phyloP scores from a whole-genome alignment of 2,329 filamentous ascomycete genomes.

The Fusarium foetens region DNA sequence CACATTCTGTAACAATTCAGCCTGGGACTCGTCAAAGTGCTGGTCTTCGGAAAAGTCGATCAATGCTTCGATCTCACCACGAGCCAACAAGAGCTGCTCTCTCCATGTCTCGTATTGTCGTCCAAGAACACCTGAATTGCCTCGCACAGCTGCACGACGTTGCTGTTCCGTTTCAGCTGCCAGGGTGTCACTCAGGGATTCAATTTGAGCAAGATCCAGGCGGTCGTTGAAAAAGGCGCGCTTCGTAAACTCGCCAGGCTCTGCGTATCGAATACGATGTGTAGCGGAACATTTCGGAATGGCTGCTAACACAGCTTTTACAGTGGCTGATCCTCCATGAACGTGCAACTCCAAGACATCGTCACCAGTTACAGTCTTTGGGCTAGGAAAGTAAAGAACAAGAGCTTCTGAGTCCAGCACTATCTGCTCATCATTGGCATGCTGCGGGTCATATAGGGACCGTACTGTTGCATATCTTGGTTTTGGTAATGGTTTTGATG shows the following conservation, averaged over 20 bases:
- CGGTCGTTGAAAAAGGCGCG: slow-evolving; percentile 89
- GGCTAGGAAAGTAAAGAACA: slow-evolving; percentile 83
- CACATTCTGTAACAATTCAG: slow-evolving; percentile 76
- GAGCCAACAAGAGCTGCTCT: slow-evolving; percentile 76
- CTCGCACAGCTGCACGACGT: slow-evolving; percentile 84
- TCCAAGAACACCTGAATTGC: slow-evolving; percentile 75
- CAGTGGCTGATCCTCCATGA: slow-evolving; percentile 90
- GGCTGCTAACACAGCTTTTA: slow-evolving; percentile 84
- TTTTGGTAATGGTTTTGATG: slow-evolving; percentile 55
- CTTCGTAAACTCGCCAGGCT: slow-evolving; percentile 94
- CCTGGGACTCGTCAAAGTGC: slow-evolving; percentile 90
- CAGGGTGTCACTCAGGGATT: slow-evolving; percentile 71
- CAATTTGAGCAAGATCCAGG: slow-evolving; percentile 86
- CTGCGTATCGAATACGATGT: slow-evolving; percentile 79
- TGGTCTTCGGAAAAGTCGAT: slow-evolving; percentile 99
- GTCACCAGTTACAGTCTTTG: slow-evolving; percentile 89
- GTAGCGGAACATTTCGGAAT: slow-evolving; percentile 66
- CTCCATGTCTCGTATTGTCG: slow-evolving; percentile 87
- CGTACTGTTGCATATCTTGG: slow-evolving; percentile 75
- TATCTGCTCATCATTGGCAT: slow-evolving; percentile 49
- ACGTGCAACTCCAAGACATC: slow-evolving; percentile 92
- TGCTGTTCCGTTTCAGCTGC: slow-evolving; percentile 90
- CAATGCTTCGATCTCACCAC: slow-evolving; percentile 91
- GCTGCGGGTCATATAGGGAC: slow-evolving; percentile 70
- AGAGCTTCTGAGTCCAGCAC: slow-evolving; percentile 83